A percentile compares a stretch with the other conserved stretches of the same genome.
These are phyloP conservation scores for Macrophomina tecta DNA, from an alignment of 2,329 filamentous ascomycete species.

Conservation along the genomic window DNA sequence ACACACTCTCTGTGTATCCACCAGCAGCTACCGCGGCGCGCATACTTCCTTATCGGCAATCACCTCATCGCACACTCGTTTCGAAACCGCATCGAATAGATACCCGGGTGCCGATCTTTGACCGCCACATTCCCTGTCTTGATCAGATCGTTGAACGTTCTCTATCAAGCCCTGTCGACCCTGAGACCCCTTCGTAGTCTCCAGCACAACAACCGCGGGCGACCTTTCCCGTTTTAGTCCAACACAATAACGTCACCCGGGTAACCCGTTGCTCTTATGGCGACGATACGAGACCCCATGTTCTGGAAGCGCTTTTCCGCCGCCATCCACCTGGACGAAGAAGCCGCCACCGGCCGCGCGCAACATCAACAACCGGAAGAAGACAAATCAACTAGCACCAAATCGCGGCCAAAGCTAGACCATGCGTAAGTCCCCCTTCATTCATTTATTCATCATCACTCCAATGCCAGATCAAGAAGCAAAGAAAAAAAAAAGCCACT, in stretches of 20 bases:
- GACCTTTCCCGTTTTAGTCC: background rate
- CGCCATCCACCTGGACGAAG: conserved; percentile 63
- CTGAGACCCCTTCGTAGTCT: background rate
- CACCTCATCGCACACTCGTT: conserved; percentile 8
- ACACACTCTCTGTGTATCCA: background rate
- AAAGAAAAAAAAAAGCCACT: too few relatives aligned
- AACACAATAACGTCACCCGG: background rate
- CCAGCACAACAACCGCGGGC: background rate
- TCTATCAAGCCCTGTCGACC: background rate
- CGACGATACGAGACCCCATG: conserved; percentile 60
- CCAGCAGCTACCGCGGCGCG: background rate
- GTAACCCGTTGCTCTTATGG: conserved; percentile 44
- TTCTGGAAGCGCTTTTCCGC: conserved; percentile 67
- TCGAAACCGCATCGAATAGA: conserved; percentile 20
- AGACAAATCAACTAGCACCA: conserved; percentile 28
- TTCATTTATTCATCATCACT: background rate
- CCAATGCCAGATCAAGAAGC: too few relatives aligned
- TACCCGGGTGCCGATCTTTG: conserved; percentile 14
- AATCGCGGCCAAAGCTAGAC: conserved; percentile 36
- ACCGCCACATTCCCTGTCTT: background rate
- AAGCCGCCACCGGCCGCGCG: conserved; percentile 32
- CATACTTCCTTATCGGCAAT: background rate
- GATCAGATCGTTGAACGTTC: background rate
- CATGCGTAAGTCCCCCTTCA: conserved; percentile 46
- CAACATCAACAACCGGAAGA: conserved; percentile 27